phyloP scores from a whole-genome alignment of 345 rosid species.

The Combretum micranthum region DNA sequence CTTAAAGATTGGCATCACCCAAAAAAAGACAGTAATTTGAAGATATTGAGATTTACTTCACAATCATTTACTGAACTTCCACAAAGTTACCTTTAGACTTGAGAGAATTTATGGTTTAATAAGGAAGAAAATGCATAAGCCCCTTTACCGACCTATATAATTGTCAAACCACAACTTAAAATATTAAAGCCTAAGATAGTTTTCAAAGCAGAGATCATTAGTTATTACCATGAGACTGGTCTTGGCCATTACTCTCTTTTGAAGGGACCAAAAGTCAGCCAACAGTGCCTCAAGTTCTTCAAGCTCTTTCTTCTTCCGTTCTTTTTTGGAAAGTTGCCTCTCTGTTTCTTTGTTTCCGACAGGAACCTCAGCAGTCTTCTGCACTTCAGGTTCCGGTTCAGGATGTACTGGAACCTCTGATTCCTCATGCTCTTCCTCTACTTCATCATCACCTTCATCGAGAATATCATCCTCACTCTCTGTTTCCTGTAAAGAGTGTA shows the following conservation, averaged over 20 bases:
- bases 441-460: conserved; percentile 75
- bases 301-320: conserved; percentile 81
- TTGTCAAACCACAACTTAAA: no score
- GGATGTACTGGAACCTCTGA: conserved; percentile 31
- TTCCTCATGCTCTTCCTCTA: conserved; percentile 72
- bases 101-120: no score
- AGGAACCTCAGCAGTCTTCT: conserved; percentile 44
- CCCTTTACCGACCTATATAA: no score
- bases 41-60: no score
- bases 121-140: no score
- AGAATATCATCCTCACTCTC: conserved; percentile 81
- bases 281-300: conserved; percentile 86
- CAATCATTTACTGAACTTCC: no score
- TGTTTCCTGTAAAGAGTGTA: conserved; percentile 43
- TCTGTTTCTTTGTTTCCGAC: conserved; percentile 60
- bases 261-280: conserved; percentile 62
- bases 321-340: conserved; percentile 88
- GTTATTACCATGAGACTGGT: conserved; percentile 37
- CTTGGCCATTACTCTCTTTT: conserved; percentile 45
- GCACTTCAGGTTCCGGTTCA: conserved; percentile 52
- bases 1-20: no score
- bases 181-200: no score
- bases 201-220: neutral
- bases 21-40: no score
- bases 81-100: no score